phyloP scores from a whole-genome alignment of 2,329 filamentous ascomycete genomes.

The Grosmannia huntii region DNA sequence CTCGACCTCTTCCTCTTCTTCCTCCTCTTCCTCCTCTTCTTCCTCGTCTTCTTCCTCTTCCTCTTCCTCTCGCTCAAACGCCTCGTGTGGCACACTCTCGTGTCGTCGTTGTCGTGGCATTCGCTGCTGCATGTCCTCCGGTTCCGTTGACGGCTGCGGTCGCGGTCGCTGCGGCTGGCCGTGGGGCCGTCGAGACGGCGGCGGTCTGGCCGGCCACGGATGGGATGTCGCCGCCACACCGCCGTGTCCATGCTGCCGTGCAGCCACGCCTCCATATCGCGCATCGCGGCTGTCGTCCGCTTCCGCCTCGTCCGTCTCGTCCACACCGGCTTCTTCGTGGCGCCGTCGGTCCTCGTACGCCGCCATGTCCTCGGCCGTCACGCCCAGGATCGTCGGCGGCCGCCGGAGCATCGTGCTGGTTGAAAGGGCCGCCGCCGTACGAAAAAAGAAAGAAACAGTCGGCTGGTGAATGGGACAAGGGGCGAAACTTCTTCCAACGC shows the following conservation, averaged over 20 bases:
- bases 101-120: background rate
- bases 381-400: conserved; percentile 51
- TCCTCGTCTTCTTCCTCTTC: background rate
- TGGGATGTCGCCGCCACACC: background rate
- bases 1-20: background rate
- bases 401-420: conserved; percentile 25
- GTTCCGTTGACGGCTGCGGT: background rate
- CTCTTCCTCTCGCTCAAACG: background rate
- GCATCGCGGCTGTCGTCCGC: background rate
- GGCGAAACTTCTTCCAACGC: background rate
- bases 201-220: background rate
- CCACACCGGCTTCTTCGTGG: background rate
- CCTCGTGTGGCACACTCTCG: background rate
- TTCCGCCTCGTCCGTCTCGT: background rate
- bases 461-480: background rate
- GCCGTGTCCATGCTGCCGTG: background rate
- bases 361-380: conserved; percentile 59
- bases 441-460: no score
- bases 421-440: no score
- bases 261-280: background rate
- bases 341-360: conserved; percentile 49
- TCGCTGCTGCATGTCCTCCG: background rate
- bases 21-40: conserved; percentile 3
- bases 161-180: conserved; percentile 1
- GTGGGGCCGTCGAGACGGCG: background rate